Evolutionary conservation across 352 stramenopile genomes (phyloP).

Genomic region (Nothophytophthora sp.): DNA sequence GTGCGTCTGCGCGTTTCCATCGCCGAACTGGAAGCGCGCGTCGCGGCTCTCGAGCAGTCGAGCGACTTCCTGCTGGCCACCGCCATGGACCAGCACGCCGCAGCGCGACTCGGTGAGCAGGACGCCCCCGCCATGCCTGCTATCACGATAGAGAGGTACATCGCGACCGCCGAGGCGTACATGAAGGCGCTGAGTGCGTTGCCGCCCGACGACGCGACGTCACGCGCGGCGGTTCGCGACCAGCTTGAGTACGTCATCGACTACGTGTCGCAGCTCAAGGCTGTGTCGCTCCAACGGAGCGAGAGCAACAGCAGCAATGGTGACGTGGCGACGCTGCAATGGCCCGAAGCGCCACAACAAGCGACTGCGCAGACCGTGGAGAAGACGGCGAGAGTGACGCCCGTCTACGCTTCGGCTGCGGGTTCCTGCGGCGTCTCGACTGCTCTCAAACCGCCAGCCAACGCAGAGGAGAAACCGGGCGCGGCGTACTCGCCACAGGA

Average conservation of each 20-base stretch:
- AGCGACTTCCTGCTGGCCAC: conserved; percentile 30
- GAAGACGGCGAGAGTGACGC: conserved; percentile 21
- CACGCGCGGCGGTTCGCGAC: conserved; percentile 45
- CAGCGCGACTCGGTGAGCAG: conserved; percentile 26
- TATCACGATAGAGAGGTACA: conserved; percentile 47
- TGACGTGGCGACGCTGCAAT: conserved; percentile 30
- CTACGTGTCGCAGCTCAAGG: conserved; percentile 61
- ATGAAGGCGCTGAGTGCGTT: conserved; percentile 67
- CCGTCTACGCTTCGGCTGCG: conserved; percentile 9
- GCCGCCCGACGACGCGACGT: conserved; percentile 17
- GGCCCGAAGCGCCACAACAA: conserved; percentile 34
- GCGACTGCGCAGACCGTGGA: conserved; percentile 6
- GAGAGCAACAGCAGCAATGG: neutral
- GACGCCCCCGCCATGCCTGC: neutral
- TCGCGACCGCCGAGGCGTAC: conserved; percentile 61
- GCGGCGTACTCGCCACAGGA: conserved; percentile 60
- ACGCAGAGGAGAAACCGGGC: conserved; percentile 10
- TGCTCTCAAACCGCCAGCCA: neutral
- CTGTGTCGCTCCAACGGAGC: conserved; percentile 1
- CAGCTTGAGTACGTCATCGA: conserved; percentile 82
- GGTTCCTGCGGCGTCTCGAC: no score
- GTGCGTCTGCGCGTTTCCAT: conserved; percentile 58
- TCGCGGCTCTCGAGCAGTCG: conserved; percentile 40
- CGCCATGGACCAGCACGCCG: conserved; percentile 40
- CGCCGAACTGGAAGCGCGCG: conserved; percentile 45